These are phyloP conservation scores for Pseudopithomyces maydicus DNA, from an alignment of 2,329 filamentous ascomycete species.

Conservation along the genomic window DNA sequence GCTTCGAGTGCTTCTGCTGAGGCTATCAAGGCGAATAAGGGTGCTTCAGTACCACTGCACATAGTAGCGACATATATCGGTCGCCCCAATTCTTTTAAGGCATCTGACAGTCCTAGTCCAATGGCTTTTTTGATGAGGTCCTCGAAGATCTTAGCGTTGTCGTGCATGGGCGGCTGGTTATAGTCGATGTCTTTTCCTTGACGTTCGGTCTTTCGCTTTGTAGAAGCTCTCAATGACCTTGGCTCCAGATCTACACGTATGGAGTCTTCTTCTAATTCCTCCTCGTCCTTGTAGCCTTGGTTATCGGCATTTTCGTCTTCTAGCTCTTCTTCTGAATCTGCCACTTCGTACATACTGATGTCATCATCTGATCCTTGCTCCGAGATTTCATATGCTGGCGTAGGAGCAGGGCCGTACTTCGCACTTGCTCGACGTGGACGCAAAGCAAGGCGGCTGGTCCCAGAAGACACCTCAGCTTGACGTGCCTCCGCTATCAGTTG, in stretches of 20 bases:
- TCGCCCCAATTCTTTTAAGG: constrained; percentile 19
- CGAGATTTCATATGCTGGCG: neutral
- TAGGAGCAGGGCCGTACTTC: neutral
- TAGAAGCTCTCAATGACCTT: neutral
- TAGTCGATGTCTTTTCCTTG: neutral
- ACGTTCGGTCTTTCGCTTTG: neutral
- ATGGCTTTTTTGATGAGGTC: neutral
- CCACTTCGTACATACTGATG: neutral
- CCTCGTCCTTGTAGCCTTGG: neutral
- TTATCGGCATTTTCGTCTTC: neutral
- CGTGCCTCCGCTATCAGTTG: neutral
- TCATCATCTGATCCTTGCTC: neutral
- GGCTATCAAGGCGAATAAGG: constrained; percentile 68
- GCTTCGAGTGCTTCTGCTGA: constrained; percentile 46
- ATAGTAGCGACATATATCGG: constrained; percentile 68
- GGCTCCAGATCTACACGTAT: too few species aligned
- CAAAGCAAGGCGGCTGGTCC: too few species aligned
- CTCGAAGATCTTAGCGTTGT: neutral
- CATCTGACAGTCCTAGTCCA: neutral
- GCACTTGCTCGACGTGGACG: neutral
- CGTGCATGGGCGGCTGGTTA: neutral
- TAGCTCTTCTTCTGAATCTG: neutral
- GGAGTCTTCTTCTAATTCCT: too few species aligned
- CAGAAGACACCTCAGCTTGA: neutral
- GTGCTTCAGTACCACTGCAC: constrained; percentile 79